Evolutionary conservation across 768 basidiomycete species (phyloP), one percentile per base, ranked within the genome.

Genomic region (Porphyrellus cyaneotinctus): DNA sequence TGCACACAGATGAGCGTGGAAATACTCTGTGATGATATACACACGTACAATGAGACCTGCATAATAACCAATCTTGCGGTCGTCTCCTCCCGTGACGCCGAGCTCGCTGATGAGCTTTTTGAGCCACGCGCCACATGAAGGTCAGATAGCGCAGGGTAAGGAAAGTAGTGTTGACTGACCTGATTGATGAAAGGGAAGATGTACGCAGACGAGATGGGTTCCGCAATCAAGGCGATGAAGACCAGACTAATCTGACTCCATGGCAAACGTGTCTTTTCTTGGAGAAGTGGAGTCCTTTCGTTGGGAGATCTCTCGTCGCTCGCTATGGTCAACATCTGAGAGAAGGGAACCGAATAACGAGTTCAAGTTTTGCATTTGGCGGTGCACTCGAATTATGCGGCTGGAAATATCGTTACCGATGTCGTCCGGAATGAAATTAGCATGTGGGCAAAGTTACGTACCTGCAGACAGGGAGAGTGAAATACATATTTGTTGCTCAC

Each of bases 101-200:
- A 85, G 71, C 56, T 83, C 84, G 22, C 77, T 72, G 26, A 87
- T 76, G 22, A 86, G 74, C 84, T 26, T 38, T 18, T 22, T 10
- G 4, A 15, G 24, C 26, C 26, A 28, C 26, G 26, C 4, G 37
- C 3, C 4, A 11, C 10, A 18, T 31, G 2, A 35, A 31, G 4
- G 17, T 61, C 36, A 43, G 26, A 43, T 23, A 4, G 9, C 17
- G 14, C 20, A 28, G 23, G 20, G 18, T 37, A 43, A 7, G 6
- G 18, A 12, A 41, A 32, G 3, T 13, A 39, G 3, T 7, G 9
- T 17, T 14, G 43, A 58, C 59, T 0, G 0, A 79, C 81, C 70
- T 83, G 78, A 57, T 82, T 82, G 57, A 85, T 80, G 60, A 82
- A 85, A 0, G 84, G 82, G 49, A 80, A 78, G 38, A 85, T 84